Conservation (phyloP, 176 grass and related monocot species). For the Avena sativa region DNA sequence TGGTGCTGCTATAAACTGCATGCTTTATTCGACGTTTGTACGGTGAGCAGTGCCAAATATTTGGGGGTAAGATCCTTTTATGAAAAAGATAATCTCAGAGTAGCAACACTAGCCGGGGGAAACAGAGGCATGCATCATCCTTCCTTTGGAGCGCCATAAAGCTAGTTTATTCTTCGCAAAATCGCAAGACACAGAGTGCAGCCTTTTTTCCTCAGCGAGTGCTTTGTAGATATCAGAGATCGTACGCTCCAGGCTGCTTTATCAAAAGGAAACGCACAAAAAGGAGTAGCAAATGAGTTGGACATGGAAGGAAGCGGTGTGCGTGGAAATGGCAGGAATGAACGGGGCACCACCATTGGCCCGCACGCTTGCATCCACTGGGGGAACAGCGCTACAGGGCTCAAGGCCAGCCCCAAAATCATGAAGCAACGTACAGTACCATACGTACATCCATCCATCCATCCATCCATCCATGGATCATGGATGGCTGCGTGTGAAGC, state of each 20-base stretch:
- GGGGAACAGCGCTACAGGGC: conserved; percentile 53
- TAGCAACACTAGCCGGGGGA: not conserved
- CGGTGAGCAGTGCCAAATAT: conserved; percentile 33
- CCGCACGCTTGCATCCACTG: conserved; percentile 49
- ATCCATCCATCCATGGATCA: conserved; percentile 10
- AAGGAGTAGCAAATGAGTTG: conserved; percentile 34
- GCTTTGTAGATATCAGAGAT: conserved; percentile 42
- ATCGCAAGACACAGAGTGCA: conserved; percentile 23
- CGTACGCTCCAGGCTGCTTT: conserved; percentile 30
- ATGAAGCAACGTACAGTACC: conserved; percentile 24
- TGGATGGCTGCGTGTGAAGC: conserved; percentile 22
- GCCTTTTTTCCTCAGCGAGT: conserved; percentile 22
- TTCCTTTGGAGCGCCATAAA: conserved; percentile 27
- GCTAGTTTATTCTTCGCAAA: conserved; percentile 31
- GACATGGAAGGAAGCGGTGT: conserved; percentile 18
- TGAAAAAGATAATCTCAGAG: conserved; percentile 15
- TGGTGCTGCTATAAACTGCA: not conserved
- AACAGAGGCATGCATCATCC: conserved; percentile 24
- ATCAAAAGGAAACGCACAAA: conserved; percentile 37
- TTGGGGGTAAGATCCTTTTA: conserved; percentile 17
- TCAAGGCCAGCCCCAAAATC: conserved; percentile 14
- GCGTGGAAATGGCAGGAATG: conserved; percentile 15
- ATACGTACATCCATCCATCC: not conserved
- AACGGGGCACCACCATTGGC: conserved; percentile 23
- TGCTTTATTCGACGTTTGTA: conserved; percentile 22